Percentiles rank a stretch among this genome's conserved stretches.
phyloP scores from a whole-genome alignment of 78 protist species.

The Tieghemostelium lacteum region DNA sequence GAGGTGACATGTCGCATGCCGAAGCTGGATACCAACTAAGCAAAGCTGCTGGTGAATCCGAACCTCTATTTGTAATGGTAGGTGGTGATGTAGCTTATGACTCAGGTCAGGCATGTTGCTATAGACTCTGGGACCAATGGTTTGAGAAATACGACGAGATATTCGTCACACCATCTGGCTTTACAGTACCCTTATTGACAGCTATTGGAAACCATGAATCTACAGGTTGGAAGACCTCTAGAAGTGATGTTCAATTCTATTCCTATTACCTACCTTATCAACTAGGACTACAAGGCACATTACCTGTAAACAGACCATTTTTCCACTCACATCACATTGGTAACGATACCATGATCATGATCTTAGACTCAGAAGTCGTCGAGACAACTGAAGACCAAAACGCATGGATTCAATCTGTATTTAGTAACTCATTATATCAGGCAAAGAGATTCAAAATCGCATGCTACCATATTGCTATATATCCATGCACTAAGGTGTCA shows the following conservation, averaged over 20 bases:
- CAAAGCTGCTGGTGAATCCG: slow-evolving; percentile 21
- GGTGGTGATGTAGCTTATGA: slow-evolving; percentile 84
- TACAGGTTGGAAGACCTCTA: slow-evolving; percentile 25
- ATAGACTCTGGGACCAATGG: slow-evolving; percentile 81
- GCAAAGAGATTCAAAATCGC: slow-evolving; percentile 29
- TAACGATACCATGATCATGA: slow-evolving; percentile 32
- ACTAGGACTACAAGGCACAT: slow-evolving; percentile 20
- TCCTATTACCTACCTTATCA: slow-evolving; percentile 37
- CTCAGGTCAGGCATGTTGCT: slow-evolving; percentile 47
- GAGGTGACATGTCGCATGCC: slow-evolving; percentile 56
- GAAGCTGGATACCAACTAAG: slow-evolving; percentile 14
- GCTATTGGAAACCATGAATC: slow-evolving; percentile 81
- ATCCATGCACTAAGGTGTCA: slow-evolving; percentile 40
- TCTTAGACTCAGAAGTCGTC: slow-evolving; percentile 29
- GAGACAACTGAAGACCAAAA: slow-evolving; percentile 5
- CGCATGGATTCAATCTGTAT: neutral
- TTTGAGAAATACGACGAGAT: slow-evolving; percentile 50
- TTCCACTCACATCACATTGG: slow-evolving; percentile 35
- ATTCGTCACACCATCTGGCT: slow-evolving; percentile 33
- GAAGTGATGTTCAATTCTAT: slow-evolving; percentile 30
- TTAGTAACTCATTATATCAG: neutral
- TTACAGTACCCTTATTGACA: slow-evolving; percentile 43
- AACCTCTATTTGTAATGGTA: slow-evolving; percentile 69
- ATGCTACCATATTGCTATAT: slow-evolving; percentile 64
- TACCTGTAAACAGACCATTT: slow-evolving; percentile 13